Evolutionary conservation across 208 protist species (phyloP).

Genomic region (Novymonas esmeraldas): DNA sequence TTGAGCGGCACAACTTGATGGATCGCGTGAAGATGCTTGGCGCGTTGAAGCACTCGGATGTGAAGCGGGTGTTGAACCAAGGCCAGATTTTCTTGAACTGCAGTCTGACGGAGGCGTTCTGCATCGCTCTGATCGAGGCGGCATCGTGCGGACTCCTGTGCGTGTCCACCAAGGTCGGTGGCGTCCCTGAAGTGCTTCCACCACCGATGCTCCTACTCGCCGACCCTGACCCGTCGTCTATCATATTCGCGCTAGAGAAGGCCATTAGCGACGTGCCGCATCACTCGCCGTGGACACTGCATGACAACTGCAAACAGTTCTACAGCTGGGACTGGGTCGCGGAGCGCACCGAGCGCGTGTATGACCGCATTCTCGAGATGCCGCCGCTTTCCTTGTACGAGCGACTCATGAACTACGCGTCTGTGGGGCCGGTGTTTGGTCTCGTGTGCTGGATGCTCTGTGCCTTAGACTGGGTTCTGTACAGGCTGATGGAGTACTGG

Average conservation of each 20-base stretch:
- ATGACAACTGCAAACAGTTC: constrained; percentile 90
- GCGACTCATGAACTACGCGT: constrained; percentile 84
- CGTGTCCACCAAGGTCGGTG: constrained; percentile 97
- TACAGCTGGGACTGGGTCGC: constrained; percentile 97
- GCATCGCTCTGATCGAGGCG: constrained; percentile 99
- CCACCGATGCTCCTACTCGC: constrained; percentile 93
- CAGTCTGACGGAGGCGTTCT: constrained; percentile 99
- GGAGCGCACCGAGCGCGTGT: constrained; percentile 94
- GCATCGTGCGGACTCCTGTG: constrained; percentile 94
- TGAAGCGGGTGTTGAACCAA: constrained; percentile 90
- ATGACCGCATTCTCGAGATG: constrained; percentile 82
- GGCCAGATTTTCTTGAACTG: constrained; percentile 99
- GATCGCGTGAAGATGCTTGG: constrained; percentile 97
- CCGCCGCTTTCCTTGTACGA: constrained; percentile 74
- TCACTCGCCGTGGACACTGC: constrained; percentile 83
- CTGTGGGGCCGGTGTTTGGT: constrained; percentile 89
- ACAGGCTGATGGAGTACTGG: constrained; percentile 82
- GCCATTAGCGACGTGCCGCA: constrained; percentile 76
- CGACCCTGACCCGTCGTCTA: constrained; percentile 86
- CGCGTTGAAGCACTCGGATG: constrained; percentile 91
- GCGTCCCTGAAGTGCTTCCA: constrained; percentile 98
- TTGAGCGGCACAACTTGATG: constrained; percentile 96
- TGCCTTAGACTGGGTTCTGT: constrained; percentile 80
- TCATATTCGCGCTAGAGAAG: constrained; percentile 71
- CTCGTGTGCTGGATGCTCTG: constrained; percentile 91